These are phyloP conservation scores for Andrographis paniculata DNA, from an alignment of 305 asterid species.

Conservation along the genomic window DNA sequence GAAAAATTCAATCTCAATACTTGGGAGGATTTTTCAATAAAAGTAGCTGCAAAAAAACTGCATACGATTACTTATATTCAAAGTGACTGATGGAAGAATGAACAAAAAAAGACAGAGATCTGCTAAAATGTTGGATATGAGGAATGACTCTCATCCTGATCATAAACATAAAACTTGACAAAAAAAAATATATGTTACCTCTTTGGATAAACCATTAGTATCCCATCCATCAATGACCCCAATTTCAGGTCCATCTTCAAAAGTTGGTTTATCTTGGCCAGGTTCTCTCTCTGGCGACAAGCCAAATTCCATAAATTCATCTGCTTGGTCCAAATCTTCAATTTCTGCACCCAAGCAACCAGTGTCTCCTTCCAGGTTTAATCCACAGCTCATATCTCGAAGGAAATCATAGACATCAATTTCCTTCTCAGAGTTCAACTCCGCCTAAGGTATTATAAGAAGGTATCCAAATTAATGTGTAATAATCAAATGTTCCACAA, in stretches of 20 bases:
- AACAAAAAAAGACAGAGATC: conserved; percentile 4
- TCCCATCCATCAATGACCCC: conserved; percentile 28
- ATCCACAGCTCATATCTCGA: conserved; percentile 60
- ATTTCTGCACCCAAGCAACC: conserved; percentile 77
- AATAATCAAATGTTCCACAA: conserved; percentile 15
- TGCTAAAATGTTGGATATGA: background rate
- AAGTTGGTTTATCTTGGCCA: conserved; percentile 54
- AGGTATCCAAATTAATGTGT: conserved; percentile 15
- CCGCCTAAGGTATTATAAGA: conserved; percentile 42
- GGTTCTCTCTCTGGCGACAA: conserved; percentile 71
- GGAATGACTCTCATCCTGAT: conserved; percentile 11
- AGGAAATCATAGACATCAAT: conserved; percentile 81
- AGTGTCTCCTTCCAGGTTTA: conserved; percentile 42
- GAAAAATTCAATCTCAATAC: background rate
- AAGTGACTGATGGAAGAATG: no score
- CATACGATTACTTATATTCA: background rate
- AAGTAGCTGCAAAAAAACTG: background rate
- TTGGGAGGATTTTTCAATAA: no score
- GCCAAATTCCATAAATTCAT: conserved; percentile 41
- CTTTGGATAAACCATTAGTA: conserved; percentile 22
- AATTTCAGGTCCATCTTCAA: conserved; percentile 58
- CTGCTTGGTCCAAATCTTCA: conserved; percentile 55
- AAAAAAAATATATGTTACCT: conserved; percentile 17
- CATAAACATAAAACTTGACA: background rate
- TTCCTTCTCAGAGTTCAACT: conserved; percentile 48